A percentile compares a stretch with the other conserved stretches of the same genome.
Conservation (phyloP, 2,329 filamentous ascomycete genomes). For the Setomelanomma holmii region DNA sequence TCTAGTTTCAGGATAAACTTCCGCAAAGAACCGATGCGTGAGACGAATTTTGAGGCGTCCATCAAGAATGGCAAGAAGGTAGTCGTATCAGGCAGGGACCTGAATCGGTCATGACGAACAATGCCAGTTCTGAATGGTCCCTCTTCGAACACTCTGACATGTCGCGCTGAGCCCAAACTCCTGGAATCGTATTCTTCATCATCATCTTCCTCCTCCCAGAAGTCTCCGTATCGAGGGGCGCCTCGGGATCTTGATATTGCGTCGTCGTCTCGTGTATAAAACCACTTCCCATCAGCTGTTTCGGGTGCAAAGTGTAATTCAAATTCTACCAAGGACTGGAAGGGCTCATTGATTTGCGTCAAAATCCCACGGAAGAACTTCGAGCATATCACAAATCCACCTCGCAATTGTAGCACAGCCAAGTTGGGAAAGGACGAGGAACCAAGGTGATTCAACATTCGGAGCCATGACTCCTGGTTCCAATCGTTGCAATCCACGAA, state of each 20-base stretch:
- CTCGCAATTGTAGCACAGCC: conserved; percentile 1
- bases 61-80: conserved; percentile 8
- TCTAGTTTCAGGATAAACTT: conserved; percentile 8
- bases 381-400: conserved; percentile 6
- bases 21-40: background rate
- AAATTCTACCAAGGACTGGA: conserved; percentile 11
- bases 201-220: background rate
- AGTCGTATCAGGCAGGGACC: conserved; percentile 1
- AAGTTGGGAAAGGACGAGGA: conserved; percentile 5
- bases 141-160: conserved; percentile 1
- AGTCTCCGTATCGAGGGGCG: conserved; percentile 1
- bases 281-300: conserved; percentile 17
- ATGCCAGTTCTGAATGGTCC: conserved; percentile 1
- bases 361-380: conserved; percentile 7
- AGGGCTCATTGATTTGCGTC: conserved; percentile 1
- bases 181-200: background rate
- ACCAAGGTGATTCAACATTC: conserved; percentile 6
- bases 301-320: conserved; percentile 11
- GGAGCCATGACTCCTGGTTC: conserved; percentile 2
- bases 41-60: background rate
- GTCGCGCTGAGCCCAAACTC: background rate
- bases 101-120: background rate
- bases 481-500: conserved; percentile 1
- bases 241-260: conserved; percentile 2
- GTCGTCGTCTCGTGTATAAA: conserved; percentile 6